Evolutionary conservation across 2,329 filamentous ascomycete genomes (phyloP), one percentile per base, ranked within the genome.

Genomic region (Botrytis aclada): DNA sequence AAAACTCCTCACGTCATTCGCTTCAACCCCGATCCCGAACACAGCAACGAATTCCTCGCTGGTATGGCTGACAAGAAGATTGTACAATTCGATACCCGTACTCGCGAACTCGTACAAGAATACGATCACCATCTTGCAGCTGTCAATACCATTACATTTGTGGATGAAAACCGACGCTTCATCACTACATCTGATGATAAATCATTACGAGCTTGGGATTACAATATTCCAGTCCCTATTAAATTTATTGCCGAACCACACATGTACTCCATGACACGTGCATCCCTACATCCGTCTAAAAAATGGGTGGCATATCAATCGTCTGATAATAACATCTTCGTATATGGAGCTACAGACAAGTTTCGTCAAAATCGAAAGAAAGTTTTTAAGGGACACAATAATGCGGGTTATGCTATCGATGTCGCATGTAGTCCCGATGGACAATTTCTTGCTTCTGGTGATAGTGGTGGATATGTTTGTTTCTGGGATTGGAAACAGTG

Each of bases 401-500:
- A 95, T 75, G 94, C 95, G 3, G 96, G 97, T 4, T 95, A 97
- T 79, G 95, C 92, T 3, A 94, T 98, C 75, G 96, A 97, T 79
- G 87, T 99, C 69, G 90, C 92, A 70, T 92, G 97, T 80, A 94
- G 90, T 79, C 93, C 95, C 0, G 96, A 98, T 81, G 96, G 96
- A 0, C 94, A 97, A 80, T 97, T 98, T 81, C 86, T 99, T 71
- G 92, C 90, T 32, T 93, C 89, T 29, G 96, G 96, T 75, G 96
- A 99, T 82, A 93, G 90, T 69, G 94, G 89, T 25, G 96, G 97
- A 51, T 98, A 89, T 79, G 90, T 97, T 65, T 97, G 93, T 83
- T 98, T 98, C 84, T 99, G 95, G 94, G 96, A 98, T 83, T 99
- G 95, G 93, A 99, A 99, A 88, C 98, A 94, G 56, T 97, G 95